Percentiles rank a stretch among this genome's conserved stretches.
phyloP scores from a whole-genome alignment of 2,329 filamentous ascomycete species.

The Leptographium galeiforme region DNA sequence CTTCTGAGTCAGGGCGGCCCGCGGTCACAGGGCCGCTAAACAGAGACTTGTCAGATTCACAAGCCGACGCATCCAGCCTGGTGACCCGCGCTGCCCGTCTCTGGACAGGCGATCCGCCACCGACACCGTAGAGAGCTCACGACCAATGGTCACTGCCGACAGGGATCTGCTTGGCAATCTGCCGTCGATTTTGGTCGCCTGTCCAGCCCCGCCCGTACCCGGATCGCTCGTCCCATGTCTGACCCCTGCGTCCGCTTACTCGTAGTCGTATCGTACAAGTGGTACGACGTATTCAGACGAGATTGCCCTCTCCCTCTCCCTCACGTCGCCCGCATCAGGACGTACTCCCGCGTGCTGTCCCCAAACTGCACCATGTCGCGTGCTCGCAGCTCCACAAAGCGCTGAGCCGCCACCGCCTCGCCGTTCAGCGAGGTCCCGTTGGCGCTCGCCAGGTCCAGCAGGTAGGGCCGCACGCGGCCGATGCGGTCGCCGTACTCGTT shows the following conservation, averaged over 20 bases:
- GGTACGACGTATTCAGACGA: not conserved
- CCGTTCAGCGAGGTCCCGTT: constrained; percentile 82
- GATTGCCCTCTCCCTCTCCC: not conserved
- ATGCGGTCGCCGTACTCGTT: constrained; percentile 80
- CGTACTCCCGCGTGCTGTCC: constrained; percentile 80
- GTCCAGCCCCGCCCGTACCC: no score
- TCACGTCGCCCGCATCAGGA: constrained; percentile 64
- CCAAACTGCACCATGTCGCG: constrained; percentile 87
- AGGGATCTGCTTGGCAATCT: no score
- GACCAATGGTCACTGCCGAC: no score
- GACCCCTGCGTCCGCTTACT: no score
- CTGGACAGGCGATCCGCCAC: no score
- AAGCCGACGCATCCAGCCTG: no score
- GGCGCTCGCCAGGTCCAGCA: constrained; percentile 86
- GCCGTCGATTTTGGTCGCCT: no score
- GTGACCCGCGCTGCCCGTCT: not conserved
- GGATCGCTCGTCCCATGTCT: no score
- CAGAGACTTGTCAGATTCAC: not conserved
- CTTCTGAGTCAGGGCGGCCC: no score
- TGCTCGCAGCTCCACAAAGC: constrained; percentile 76
- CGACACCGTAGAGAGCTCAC: no score
- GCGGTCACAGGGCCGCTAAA: no score
- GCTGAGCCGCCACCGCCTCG: constrained; percentile 55
- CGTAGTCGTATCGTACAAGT: not conserved
- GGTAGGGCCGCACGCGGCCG: constrained; percentile 69